Conservation (phyloP, 2,329 filamentous ascomycete species). For the Byssothecium circinans region DNA sequence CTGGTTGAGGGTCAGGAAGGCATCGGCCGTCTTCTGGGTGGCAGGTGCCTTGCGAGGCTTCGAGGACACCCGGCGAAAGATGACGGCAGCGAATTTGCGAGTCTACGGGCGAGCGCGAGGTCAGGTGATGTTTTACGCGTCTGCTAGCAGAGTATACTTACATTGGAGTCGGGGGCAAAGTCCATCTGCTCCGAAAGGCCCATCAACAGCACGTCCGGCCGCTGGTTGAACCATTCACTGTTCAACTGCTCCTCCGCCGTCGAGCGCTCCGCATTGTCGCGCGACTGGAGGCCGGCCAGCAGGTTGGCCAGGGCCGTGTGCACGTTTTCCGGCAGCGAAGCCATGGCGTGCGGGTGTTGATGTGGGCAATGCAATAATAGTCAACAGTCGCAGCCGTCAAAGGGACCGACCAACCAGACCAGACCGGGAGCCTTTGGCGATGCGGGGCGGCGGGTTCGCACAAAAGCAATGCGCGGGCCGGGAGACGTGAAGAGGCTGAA, state of each 20-base stretch:
- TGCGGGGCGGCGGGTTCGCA: neutral
- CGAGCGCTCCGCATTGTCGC: constrained; percentile 83
- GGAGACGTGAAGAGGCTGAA: neutral
- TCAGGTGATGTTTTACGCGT: neutral
- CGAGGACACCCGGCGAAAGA: constrained; percentile 90
- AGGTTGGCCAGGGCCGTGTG: constrained; percentile 84
- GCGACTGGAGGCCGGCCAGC: constrained; percentile 81
- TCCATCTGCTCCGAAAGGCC: constrained; percentile 91
- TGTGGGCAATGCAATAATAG: too few relatives aligned
- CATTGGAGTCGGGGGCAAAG: constrained; percentile 70
- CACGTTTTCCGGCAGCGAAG: constrained; percentile 80
- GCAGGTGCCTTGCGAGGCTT: constrained; percentile 75
- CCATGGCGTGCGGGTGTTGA: constrained; percentile 62
- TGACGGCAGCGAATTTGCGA: constrained; percentile 87
- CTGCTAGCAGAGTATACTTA: constrained; percentile 49
- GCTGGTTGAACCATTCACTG: constrained; percentile 80
- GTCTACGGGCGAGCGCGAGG: constrained; percentile 56
- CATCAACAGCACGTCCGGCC: constrained; percentile 88
- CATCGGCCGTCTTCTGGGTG: constrained; percentile 73
- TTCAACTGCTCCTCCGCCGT: constrained; percentile 89
- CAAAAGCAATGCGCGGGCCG: neutral
- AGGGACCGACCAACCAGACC: too few relatives aligned
- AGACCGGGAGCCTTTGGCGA: too few relatives aligned
- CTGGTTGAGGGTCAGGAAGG: constrained; percentile 77
- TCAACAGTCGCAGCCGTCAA: too few relatives aligned